Base-by-base conservation (phyloP, 345 rosid genomes). In the Brassica cretica region DNA sequence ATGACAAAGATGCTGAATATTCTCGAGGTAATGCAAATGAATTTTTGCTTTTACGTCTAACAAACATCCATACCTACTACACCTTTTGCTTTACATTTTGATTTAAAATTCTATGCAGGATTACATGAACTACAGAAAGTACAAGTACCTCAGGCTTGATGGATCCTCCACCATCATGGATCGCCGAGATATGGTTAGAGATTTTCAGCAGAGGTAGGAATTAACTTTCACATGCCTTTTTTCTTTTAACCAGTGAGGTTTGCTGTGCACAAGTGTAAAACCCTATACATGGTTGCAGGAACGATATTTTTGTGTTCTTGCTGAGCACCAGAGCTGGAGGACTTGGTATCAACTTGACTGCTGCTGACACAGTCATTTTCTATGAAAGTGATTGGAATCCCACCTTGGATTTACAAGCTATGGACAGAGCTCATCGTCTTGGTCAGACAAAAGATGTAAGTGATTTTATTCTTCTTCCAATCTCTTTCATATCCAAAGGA, bases 381-480 rank as follows among this genome's bases (percentile, higher is more conserved):
- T 96, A 96, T 76, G 99, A 96, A 85, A 96, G 97, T 80, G 99
- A 96, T 79, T 96, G 99, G 99, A 96, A 96, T 80, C 99, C 99
- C 59, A 96, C 99, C 51, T 86, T 96, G 85, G 99, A 96, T 87
- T 87, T 96, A 74, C 99, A 96, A 82, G 99, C 99, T 78, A 96
- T 96, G 99, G 99, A 96, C 84, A 87, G 99, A 82, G 99, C 99
- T 78, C 99, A 96, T 72, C 90, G 99, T 66, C 85, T 96, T 82
- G 99, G 99, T 76, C 99, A 96, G 89, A 96, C 99, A 27, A 96
- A 88, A 82, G 98, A 96, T 90, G 99, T 96, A 67, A 88, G 97
- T 88, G 83, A 64, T 71, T 75, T 32, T 15, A 15, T 3, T 58
- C 63, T 64, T 25, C 27, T 25, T 64, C 24, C 24, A 3, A 33